phyloP scores from a whole-genome alignment of 768 basidiomycete species.

The Tulasnella sp. region DNA sequence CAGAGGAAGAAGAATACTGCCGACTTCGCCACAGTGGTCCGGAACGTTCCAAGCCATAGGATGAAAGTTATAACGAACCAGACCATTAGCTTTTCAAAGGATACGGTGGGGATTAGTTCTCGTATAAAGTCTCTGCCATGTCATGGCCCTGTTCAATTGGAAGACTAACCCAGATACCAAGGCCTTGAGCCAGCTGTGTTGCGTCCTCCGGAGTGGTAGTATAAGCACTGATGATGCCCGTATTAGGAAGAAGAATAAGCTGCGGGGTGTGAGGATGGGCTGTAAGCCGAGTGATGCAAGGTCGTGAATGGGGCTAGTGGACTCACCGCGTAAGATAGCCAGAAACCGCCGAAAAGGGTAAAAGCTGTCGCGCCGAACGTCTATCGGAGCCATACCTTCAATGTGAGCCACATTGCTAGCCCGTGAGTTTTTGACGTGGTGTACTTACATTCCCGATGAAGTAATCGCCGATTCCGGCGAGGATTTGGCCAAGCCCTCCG shows the following conservation, averaged over 20 bases:
- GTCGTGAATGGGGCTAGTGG: not conserved
- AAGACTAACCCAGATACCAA: constrained; percentile 45
- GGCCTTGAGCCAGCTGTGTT: constrained; percentile 33
- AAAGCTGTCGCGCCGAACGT: constrained; percentile 7
- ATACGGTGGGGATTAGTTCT: not conserved
- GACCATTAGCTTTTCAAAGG: constrained; percentile 39
- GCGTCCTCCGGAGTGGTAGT: not conserved
- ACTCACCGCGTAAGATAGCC: constrained; percentile 7
- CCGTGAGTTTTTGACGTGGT: not conserved
- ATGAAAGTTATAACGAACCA: constrained; percentile 58
- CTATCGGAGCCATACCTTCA: not conserved
- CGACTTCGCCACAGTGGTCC: constrained; percentile 40
- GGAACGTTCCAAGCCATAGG: constrained; percentile 35
- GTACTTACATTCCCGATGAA: constrained; percentile 11
- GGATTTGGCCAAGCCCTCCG: constrained; percentile 74
- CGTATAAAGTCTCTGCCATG: not conserved
- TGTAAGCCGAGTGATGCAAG: not conserved
- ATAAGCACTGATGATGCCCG: constrained; percentile 42
- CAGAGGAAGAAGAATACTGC: constrained; percentile 45
- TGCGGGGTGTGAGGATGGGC: not conserved
- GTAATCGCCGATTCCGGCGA: constrained; percentile 87
- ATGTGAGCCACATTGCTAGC: not conserved
- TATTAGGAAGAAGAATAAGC: not conserved
- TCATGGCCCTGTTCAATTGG: no score
- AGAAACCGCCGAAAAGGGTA: constrained; percentile 11